Conservation (phyloP, 108 stramenopile genomes). For the Nitzschia palea region DNA sequence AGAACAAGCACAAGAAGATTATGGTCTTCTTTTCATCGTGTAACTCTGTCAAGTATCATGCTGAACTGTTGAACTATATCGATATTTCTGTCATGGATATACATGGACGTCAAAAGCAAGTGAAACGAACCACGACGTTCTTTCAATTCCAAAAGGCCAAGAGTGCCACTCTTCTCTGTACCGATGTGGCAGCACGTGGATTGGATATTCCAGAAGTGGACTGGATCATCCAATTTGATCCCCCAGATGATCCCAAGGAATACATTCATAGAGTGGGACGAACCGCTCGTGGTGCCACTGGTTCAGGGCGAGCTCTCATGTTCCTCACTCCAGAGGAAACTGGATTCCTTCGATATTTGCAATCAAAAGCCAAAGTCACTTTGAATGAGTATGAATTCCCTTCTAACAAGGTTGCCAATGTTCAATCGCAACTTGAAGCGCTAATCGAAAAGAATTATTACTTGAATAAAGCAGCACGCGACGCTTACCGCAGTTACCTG, state of each 20-base stretch:
- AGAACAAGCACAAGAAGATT: conserved; percentile 99
- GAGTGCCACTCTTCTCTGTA: conserved; percentile 94
- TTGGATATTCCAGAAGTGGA: conserved; percentile 96
- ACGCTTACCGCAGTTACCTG: conserved; percentile 96
- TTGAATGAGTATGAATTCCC: conserved; percentile 99
- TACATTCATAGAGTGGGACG: conserved; percentile 93
- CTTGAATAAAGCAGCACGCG: conserved; percentile 93
- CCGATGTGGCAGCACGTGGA: conserved; percentile 97
- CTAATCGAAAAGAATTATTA: conserved; percentile 99
- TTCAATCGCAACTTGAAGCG: conserved; percentile 90
- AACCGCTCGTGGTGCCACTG: conserved; percentile 92
- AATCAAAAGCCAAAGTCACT: conserved; percentile 92
- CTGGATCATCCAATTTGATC: conserved; percentile 99
- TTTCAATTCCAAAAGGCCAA: conserved; percentile 97
- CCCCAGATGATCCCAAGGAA: conserved; percentile 98
- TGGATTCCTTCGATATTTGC: conserved; percentile 95
- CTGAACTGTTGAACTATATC: conserved; percentile 98
- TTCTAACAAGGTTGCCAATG: conserved; percentile 91
- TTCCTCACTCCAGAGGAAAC: conserved; percentile 98
- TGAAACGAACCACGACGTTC: conserved; percentile 98
- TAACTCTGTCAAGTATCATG: conserved; percentile 98
- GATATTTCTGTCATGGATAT: conserved; percentile 98
- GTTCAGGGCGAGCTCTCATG: conserved; percentile 94
- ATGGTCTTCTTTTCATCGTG: conserved; percentile 99
- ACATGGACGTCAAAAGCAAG: conserved; percentile 98